These are phyloP conservation scores for Quercus parvula DNA, from an alignment of 306 rosid genomes.

Conservation along the genomic window DNA sequence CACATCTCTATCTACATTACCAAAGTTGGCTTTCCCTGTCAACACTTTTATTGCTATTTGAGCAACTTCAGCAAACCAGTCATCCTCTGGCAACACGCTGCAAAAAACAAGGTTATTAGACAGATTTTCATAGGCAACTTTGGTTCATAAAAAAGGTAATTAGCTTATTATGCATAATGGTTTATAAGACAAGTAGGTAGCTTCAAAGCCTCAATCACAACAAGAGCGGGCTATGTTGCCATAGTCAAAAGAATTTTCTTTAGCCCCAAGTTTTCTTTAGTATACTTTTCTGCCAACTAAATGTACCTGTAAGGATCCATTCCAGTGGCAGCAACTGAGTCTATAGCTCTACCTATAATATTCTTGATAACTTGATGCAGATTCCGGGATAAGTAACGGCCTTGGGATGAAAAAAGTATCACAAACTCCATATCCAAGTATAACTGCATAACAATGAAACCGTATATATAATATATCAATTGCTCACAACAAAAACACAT, in stretches of 20 bases:
- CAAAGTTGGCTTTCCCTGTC: conserved; percentile 63
- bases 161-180: background rate
- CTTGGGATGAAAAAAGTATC: conserved; percentile 81
- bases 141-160: too few relatives aligned
- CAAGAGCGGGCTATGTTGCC: background rate
- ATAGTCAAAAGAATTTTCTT: background rate
- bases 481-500: background rate
- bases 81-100: conserved; percentile 86
- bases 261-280: too few relatives aligned
- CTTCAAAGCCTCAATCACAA: background rate
- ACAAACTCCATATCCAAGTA: conserved; percentile 96
- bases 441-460: conserved; percentile 50
- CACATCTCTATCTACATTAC: conserved; percentile 47
- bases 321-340: conserved; percentile 71
- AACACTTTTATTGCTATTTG: conserved; percentile 81
- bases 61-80: conserved; percentile 90
- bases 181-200: background rate
- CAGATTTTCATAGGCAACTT: background rate
- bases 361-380: conserved; percentile 80
- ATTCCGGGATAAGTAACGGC: conserved; percentile 79
- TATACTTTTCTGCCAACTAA: background rate
- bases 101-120: conserved; percentile 15
- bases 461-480: background rate
- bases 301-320: conserved; percentile 84
- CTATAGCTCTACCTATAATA: conserved; percentile 69